Evolutionary conservation across 495 filamentous ascomycete genomes (phyloP).

Genomic region (Acidiella bohemica): DNA sequence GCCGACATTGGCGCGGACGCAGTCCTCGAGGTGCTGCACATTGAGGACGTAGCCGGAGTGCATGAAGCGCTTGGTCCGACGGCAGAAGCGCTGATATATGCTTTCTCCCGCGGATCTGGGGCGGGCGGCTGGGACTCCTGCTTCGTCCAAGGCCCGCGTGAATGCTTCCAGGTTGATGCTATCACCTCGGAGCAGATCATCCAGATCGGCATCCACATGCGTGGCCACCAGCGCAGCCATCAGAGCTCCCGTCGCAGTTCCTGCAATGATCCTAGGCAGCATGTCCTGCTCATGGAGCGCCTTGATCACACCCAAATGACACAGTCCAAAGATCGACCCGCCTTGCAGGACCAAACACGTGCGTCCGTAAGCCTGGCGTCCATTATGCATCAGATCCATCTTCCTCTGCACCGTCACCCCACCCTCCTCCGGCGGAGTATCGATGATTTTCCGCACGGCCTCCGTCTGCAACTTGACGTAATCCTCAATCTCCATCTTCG

Average conservation of each 20-base stretch:
- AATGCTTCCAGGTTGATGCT: constrained; percentile 78
- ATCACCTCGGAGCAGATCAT: constrained; percentile 59
- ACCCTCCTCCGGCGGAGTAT: constrained; percentile 37
- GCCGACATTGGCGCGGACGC: constrained; percentile 72
- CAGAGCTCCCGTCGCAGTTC: constrained; percentile 79
- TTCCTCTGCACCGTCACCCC: constrained; percentile 67
- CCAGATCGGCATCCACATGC: constrained; percentile 76
- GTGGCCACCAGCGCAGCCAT: constrained; percentile 83
- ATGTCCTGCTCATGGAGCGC: constrained; percentile 74
- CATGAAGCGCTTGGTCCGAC: constrained; percentile 52
- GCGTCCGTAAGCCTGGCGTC: constrained; percentile 77
- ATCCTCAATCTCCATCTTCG: constrained; percentile 80
- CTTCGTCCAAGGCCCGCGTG: constrained; percentile 24
- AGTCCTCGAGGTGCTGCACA: constrained; percentile 67
- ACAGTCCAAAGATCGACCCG: constrained; percentile 82
- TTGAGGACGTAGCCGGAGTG: constrained; percentile 74
- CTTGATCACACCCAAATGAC: constrained; percentile 83
- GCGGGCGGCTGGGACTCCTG: constrained; percentile 7
- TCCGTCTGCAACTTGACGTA: constrained; percentile 75
- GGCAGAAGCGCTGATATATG: constrained; percentile 45
- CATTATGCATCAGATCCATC: constrained; percentile 78
- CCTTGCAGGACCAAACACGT: constrained; percentile 80
- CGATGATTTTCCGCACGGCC: constrained; percentile 68
- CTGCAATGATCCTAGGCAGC: constrained; percentile 79
- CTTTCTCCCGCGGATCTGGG: not conserved